phyloP scores from a whole-genome alignment of 371 early-diverging fungal species.

The Apophysomyces variabilis region DNA sequence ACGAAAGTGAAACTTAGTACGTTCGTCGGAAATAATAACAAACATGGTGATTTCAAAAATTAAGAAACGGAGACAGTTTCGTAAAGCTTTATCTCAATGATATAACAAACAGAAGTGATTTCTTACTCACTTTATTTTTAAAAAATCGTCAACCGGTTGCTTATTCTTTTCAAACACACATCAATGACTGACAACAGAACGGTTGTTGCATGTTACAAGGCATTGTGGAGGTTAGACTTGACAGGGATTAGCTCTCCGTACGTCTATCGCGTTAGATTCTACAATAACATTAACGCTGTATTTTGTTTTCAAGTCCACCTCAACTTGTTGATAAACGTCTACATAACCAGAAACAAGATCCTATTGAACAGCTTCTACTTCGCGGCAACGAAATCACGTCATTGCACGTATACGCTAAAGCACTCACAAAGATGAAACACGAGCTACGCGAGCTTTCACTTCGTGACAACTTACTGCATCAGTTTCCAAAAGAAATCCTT shows the following conservation, averaged over 20 bases:
- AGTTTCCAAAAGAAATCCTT: slow-evolving; percentile 62
- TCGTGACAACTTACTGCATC: slow-evolving; percentile 46
- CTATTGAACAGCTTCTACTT: slow-evolving; percentile 22
- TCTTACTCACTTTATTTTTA: not conserved
- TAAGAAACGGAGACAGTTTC: too few species aligned
- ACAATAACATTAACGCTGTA: not conserved
- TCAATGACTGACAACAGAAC: not conserved
- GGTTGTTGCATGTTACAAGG: not conserved
- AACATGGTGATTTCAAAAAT: not conserved
- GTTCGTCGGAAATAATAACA: not conserved
- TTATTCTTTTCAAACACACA: not conserved
- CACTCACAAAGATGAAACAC: slow-evolving; percentile 18
- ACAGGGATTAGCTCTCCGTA: not conserved
- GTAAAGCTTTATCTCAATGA: too few species aligned
- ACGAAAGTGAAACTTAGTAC: too few species aligned
- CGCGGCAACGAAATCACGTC: slow-evolving; percentile 24
- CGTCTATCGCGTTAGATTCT: not conserved
- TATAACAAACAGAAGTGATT: too few species aligned
- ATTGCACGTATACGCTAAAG: slow-evolving; percentile 22
- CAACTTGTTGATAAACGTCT: not conserved
- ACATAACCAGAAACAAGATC: not conserved
- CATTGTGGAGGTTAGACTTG: not conserved
- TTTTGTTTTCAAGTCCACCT: not conserved
- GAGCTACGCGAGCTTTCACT: slow-evolving; percentile 46
- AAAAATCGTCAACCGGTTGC: not conserved